A percentile compares a stretch with the other conserved stretches of the same genome.
These are phyloP conservation scores for Rhodotorula sp. DNA, from an alignment of 1,284 basidiomycete species.

Conservation along the genomic window DNA sequence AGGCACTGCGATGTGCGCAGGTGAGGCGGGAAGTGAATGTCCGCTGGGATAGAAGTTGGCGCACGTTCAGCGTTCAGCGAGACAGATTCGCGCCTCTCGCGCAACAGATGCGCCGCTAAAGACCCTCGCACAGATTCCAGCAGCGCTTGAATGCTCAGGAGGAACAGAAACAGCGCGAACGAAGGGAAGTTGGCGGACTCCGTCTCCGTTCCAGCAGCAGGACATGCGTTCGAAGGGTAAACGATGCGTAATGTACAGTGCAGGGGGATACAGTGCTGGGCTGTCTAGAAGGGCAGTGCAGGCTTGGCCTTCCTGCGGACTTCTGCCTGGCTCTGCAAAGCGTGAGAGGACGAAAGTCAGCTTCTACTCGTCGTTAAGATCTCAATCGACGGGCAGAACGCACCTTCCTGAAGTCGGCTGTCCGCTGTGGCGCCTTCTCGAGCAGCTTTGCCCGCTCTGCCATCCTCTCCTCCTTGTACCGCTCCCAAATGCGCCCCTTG, in stretches of 20 bases:
- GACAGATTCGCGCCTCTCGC: no score
- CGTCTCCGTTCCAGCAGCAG: not conserved
- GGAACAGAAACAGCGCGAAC: not conserved
- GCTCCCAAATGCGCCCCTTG: slow-evolving; percentile 42
- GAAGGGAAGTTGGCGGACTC: not conserved
- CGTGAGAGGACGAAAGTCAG: slow-evolving; percentile 1
- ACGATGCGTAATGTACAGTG: slow-evolving; percentile 5
- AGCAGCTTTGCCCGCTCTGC: slow-evolving; percentile 20
- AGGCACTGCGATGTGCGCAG: no score
- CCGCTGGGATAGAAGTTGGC: no score
- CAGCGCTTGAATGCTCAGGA: no score
- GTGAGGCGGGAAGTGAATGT: no score
- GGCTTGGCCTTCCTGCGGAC: slow-evolving; percentile 27
- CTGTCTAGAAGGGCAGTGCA: slow-evolving; percentile 30
- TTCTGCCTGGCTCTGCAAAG: slow-evolving; percentile 19
- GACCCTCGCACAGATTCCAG: no score
- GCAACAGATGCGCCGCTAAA: no score
- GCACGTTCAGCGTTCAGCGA: no score
- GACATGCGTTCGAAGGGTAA: not conserved
- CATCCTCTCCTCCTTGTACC: slow-evolving; percentile 27
- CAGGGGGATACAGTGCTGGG: not conserved
- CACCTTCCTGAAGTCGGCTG: slow-evolving; percentile 33
- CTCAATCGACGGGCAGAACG: not conserved
- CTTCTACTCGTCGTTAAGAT: not conserved
- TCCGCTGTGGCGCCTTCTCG: slow-evolving; percentile 26